These are phyloP conservation scores for Aureobasidium zeae DNA, from an alignment of 2,329 filamentous ascomycete species.

Conservation along the genomic window DNA sequence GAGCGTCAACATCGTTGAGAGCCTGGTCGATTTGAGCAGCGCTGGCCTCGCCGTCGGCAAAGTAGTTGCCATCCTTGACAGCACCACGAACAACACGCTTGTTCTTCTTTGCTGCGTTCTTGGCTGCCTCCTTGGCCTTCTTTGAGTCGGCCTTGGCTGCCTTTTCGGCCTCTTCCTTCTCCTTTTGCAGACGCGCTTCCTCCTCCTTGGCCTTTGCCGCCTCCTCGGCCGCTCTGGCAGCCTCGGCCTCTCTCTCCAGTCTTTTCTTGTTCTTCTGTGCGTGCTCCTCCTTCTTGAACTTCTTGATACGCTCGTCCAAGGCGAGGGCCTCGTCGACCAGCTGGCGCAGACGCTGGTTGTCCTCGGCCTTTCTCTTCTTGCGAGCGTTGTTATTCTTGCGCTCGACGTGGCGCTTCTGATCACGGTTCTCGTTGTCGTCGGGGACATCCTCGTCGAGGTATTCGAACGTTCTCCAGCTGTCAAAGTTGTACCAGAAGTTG, in stretches of 20 bases:
- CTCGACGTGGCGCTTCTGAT: conserved; percentile 97
- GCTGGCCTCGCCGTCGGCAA: conserved; percentile 58
- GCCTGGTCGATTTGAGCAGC: conserved; percentile 76
- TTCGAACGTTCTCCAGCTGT: conserved; percentile 95
- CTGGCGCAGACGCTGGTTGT: conserved; percentile 81
- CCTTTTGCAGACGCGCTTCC: conserved; percentile 67
- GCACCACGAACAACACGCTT: conserved; percentile 91
- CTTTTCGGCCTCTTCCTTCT: conserved; percentile 82
- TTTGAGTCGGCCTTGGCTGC: conserved; percentile 71
- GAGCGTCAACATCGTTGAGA: conserved; percentile 72
- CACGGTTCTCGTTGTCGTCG: conserved; percentile 96
- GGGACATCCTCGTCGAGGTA: conserved; percentile 98
- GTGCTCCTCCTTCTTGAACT: conserved; percentile 84
- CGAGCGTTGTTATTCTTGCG: conserved; percentile 96
- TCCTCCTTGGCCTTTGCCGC: conserved; percentile 75
- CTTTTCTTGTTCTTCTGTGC: conserved; percentile 95
- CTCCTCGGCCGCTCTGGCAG: conserved; percentile 78
- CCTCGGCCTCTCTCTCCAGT: conserved; percentile 80
- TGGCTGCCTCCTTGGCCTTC: conserved; percentile 97
- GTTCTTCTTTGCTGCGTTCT: conserved; percentile 99
- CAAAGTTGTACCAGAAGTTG: conserved; percentile 99
- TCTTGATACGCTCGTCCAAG: conserved; percentile 91
- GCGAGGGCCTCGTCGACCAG: conserved; percentile 79
- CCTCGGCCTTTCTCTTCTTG: conserved; percentile 99
- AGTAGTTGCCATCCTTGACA: conserved; percentile 98